Base-by-base conservation (phyloP, 2,329 filamentous ascomycete genomes). In the Colletotrichum cordylinicola region DNA sequence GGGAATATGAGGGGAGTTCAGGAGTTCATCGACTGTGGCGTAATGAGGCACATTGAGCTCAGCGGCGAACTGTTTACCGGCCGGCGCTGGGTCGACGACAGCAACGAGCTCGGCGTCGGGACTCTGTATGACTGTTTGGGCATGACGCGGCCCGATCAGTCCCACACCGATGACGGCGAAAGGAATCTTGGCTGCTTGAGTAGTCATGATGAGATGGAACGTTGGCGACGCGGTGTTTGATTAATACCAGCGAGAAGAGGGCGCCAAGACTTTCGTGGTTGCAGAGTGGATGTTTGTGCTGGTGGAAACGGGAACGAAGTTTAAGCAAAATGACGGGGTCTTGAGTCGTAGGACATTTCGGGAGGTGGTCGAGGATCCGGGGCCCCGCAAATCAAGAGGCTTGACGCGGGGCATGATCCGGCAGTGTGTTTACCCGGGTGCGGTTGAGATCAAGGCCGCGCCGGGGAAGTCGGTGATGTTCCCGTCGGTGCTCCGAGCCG, bases 21-120 rank as follows among this genome's bases (percentile, higher is more conserved):
- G 79, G 76, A 92, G 84, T 1, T 83, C 82, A 4, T 84, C 67
- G 4, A 91, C 81, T 6, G 87, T 80, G 1, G 74, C 66, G 68
- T 79, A 82, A 58, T 81, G 78, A 6, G 79, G 35, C 2, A 79
- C 77, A 0, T 78, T 77, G 1, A 82, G 67, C 10, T 81, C 78
- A 5, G 74, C 55, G 4, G 82, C 81, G 2, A 83, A 37, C 2
- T 43, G 56, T 12, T 70, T 67, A 1, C 77, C 81, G 15, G 70
- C 72, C 16, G 79, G 79, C 62, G 77, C 80, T 13, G 80, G 77
- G 37, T 84, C 83, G 31, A 84, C 81, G 16, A 84, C 77, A 70
- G 81, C 82, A 2, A 79, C 75, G 6, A 84, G 79, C 6, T 78
- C 70, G 16, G 80, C 74, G 10, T 78, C 55, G 2, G 58, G 66